Percentiles rank a stretch among this genome's conserved stretches.
Conservation (phyloP, 805 yeast species). For the Pichia rugopelliculosa region DNA sequence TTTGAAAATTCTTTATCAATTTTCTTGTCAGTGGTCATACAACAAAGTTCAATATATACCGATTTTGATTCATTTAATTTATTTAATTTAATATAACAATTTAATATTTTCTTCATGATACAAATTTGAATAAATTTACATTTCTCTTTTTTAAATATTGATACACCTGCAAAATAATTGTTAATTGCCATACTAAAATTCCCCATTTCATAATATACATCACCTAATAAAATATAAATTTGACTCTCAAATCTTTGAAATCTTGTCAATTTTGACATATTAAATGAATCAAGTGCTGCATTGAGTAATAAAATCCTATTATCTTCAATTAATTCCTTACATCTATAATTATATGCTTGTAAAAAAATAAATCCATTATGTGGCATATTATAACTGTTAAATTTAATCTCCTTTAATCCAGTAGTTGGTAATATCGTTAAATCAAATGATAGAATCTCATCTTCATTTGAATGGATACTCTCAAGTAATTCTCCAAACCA, state of each 20-base stretch:
- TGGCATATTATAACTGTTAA: constrained; percentile 29
- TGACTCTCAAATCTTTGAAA: constrained; percentile 36
- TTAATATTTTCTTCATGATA: constrained; percentile 31
- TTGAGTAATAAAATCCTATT: constrained; percentile 25
- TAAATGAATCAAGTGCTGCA: constrained; percentile 32
- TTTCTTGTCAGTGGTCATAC: neutral
- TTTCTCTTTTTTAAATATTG: constrained; percentile 31
- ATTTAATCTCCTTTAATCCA: constrained; percentile 8
- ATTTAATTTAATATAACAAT: constrained; percentile 30
- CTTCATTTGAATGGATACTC: constrained; percentile 18
- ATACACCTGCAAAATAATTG: constrained; percentile 33
- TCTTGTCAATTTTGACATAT: constrained; percentile 27
- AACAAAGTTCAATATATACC: constrained; percentile 28
- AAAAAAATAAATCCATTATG: constrained; percentile 38
- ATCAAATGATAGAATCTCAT: constrained; percentile 31
- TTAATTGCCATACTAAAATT: constrained; percentile 37
- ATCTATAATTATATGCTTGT: constrained; percentile 25
- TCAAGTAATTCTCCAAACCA: constrained; percentile 56
- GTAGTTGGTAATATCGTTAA: constrained; percentile 27
- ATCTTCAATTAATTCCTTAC: neutral
- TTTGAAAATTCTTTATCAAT: neutral
- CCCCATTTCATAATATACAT: constrained; percentile 29
- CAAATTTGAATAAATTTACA: constrained; percentile 33
- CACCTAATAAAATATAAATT: constrained; percentile 45
- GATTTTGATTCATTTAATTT: constrained; percentile 28